phyloP scores from a whole-genome alignment of 1,284 basidiomycete species.

The Pseudozyma sp. region DNA sequence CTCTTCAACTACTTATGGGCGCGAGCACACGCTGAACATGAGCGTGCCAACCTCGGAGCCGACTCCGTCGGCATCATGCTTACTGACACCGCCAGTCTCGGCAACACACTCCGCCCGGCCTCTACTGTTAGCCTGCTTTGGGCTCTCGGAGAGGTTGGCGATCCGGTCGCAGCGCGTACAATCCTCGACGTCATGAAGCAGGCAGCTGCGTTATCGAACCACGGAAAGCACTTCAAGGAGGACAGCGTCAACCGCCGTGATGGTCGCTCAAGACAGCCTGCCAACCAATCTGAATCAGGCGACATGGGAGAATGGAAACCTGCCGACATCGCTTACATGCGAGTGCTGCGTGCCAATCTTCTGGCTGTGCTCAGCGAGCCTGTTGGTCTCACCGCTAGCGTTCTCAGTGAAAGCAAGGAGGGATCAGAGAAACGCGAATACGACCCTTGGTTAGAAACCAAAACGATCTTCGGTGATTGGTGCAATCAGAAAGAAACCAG shows the following conservation, averaged over 20 bases:
- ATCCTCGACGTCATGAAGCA: slow-evolving; percentile 31
- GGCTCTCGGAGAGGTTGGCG: slow-evolving; percentile 11
- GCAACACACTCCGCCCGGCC: slow-evolving; percentile 9
- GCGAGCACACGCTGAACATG: slow-evolving; percentile 12
- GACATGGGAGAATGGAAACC: slow-evolving; percentile 21
- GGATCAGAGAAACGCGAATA: not conserved
- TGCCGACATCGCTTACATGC: slow-evolving; percentile 15
- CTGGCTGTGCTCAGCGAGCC: slow-evolving; percentile 6
- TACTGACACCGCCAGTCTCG: slow-evolving; percentile 10
- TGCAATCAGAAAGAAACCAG: slow-evolving; percentile 3
- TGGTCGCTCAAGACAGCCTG: slow-evolving; percentile 2
- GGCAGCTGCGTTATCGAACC: slow-evolving; percentile 8
- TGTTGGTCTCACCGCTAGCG: slow-evolving; percentile 23
- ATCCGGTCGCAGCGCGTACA: slow-evolving; percentile 29
- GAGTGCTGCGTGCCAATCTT: slow-evolving; percentile 30
- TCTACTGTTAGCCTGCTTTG: slow-evolving; percentile 19
- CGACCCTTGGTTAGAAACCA: slow-evolving; percentile 35
- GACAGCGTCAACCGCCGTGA: slow-evolving; percentile 3
- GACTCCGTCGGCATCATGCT: slow-evolving; percentile 1
- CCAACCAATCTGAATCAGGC: not conserved
- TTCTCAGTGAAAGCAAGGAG: not conserved
- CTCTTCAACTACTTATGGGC: slow-evolving; percentile 49
- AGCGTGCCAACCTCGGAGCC: not conserved
- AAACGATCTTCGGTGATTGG: slow-evolving; percentile 21
- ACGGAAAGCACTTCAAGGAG: not conserved